Conservation (phyloP, 2,329 filamentous ascomycete species). For the Chaetomiaceae sp. region DNA sequence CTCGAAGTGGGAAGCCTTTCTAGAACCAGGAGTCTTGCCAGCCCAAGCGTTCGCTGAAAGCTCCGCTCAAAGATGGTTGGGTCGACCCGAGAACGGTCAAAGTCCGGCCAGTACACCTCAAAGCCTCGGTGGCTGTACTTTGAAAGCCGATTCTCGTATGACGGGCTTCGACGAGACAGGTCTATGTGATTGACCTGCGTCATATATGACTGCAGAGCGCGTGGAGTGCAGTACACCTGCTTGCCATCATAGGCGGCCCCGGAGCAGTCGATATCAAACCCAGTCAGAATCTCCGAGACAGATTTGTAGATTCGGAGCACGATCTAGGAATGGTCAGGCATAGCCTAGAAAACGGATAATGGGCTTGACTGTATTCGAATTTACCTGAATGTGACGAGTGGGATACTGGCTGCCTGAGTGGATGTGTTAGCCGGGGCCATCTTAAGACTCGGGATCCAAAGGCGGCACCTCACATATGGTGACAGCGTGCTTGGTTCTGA, state of each 20-base stretch:
- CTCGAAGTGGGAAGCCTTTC: constrained; percentile 68
- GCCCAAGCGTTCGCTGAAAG: constrained; percentile 69
- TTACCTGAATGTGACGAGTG: constrained; percentile 68
- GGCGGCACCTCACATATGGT: constrained; percentile 56
- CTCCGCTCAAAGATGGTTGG: constrained; percentile 83
- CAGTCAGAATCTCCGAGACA: constrained; percentile 77
- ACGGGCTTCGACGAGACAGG: constrained; percentile 72
- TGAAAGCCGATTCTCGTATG: constrained; percentile 80
- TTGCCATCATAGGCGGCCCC: constrained; percentile 76
- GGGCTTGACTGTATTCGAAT: not conserved
- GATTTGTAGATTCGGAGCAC: constrained; percentile 82
- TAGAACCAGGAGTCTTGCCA: constrained; percentile 73
- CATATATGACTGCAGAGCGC: constrained; percentile 72
- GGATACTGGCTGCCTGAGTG: constrained; percentile 68
- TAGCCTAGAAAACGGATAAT: no score
- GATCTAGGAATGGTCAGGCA: constrained; percentile 48
- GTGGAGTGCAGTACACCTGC: constrained; percentile 73
- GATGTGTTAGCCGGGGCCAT: constrained; percentile 1
- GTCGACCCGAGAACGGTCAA: constrained; percentile 72
- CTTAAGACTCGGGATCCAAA: not conserved
- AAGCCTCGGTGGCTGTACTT: constrained; percentile 84
- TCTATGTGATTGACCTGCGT: constrained; percentile 81
- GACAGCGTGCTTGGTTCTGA: constrained; percentile 81
- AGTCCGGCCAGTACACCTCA: constrained; percentile 72
- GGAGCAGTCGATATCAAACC: constrained; percentile 83